A percentile compares a stretch with the other conserved stretches of the same genome.
Evolutionary conservation across 352 stramenopile species (phyloP).

Genomic region (Phytophthora pisi): DNA sequence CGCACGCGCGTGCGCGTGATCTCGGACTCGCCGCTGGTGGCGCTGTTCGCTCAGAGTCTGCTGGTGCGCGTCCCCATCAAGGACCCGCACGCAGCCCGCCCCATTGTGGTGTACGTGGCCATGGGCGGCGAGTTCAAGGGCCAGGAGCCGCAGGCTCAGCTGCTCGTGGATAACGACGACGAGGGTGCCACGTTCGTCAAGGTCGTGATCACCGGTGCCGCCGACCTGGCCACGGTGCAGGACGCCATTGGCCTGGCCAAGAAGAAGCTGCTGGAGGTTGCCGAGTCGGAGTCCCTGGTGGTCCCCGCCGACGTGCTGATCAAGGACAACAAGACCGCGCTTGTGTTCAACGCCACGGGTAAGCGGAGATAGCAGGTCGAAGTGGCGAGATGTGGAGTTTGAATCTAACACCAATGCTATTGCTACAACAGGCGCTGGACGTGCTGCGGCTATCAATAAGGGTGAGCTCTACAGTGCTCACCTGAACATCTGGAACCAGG

Average conservation of each 20-base stretch:
- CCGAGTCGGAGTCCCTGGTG: constrained; percentile 59
- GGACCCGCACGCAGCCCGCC: constrained; percentile 67
- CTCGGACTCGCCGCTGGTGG: constrained; percentile 74
- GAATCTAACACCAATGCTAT: background rate
- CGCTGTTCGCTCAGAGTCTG: constrained; percentile 73
- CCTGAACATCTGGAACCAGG: constrained; percentile 74
- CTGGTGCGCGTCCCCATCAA: constrained; percentile 73
- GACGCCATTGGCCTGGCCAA: constrained; percentile 68
- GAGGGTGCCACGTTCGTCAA: constrained; percentile 69
- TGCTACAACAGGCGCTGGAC: constrained; percentile 36
- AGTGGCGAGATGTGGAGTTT: background rate
- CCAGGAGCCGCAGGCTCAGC: constrained; percentile 58
- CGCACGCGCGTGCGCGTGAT: constrained; percentile 81
- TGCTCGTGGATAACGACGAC: constrained; percentile 74
- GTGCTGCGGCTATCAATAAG: constrained; percentile 67
- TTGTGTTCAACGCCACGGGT: constrained; percentile 75
- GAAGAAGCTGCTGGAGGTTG: constrained; percentile 70
- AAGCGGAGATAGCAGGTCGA: background rate
- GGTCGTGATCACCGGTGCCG: constrained; percentile 68
- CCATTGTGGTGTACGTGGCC: constrained; percentile 81
- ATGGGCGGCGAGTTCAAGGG: constrained; percentile 65
- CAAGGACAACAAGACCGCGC: constrained; percentile 65
- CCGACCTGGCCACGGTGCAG: constrained; percentile 58
- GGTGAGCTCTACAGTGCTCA: constrained; percentile 70
- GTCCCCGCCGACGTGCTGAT: constrained; percentile 61